These are phyloP conservation scores for Talaromyces sp. DNA, from an alignment of 2,329 filamentous ascomycete genomes.

Conservation along the genomic window DNA sequence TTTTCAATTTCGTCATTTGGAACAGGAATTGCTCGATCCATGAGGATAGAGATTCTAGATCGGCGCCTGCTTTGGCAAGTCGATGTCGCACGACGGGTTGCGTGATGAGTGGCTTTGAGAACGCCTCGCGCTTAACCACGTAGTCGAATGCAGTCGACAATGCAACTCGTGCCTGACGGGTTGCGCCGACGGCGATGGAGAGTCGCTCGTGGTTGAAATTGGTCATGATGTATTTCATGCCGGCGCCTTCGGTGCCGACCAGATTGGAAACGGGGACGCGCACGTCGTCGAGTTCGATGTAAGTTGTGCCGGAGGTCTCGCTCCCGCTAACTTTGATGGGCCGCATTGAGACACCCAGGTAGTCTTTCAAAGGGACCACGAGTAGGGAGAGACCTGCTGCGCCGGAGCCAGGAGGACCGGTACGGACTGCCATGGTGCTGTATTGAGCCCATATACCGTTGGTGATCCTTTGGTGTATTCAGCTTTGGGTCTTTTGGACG, in stretches of 20 bases:
- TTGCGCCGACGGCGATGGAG: conserved; percentile 61
- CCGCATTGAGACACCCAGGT: conserved; percentile 65
- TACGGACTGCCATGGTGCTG: conserved; percentile 68
- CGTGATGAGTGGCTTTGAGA: conserved; percentile 65
- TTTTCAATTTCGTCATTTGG: conserved; percentile 59
- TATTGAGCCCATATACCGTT: conserved; percentile 69
- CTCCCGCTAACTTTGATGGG: conserved; percentile 64
- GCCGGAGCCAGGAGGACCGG: conserved; percentile 56
- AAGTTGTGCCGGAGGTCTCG: conserved; percentile 63
- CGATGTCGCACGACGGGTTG: conserved; percentile 71
- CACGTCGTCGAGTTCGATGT: conserved; percentile 72
- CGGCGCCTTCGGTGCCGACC: conserved; percentile 64
- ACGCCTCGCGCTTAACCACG: conserved; percentile 63
- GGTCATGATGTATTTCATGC: conserved; percentile 72
- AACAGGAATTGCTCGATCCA: conserved; percentile 71
- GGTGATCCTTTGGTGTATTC: conserved; percentile 53
- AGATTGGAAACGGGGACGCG: conserved; percentile 67
- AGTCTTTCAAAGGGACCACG: conserved; percentile 64
- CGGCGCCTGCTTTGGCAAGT: conserved; percentile 65
- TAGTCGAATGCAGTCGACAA: conserved; percentile 60
- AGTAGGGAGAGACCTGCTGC: conserved; percentile 62
- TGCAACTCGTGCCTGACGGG: conserved; percentile 60
- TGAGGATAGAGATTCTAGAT: conserved; percentile 66
- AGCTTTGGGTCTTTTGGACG: background rate
- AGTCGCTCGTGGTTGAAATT: conserved; percentile 79